Evolutionary conservation across 331 rosid species (phyloP).

Genomic region (Cydonia oblonga): DNA sequence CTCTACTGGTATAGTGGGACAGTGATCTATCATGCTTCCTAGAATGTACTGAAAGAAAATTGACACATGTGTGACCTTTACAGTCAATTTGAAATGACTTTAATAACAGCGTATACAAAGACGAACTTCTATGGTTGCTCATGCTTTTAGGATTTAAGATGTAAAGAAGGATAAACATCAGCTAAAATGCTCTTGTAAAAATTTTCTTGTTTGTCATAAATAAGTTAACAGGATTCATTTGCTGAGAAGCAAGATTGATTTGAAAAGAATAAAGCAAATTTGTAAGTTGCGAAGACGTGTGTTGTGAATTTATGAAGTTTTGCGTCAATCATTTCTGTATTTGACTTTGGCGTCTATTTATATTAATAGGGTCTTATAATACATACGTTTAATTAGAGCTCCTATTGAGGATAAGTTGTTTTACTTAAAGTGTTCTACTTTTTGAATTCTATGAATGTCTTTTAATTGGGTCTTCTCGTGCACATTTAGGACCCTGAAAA

Average conservation of each 20-base stretch:
- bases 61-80: neutral
- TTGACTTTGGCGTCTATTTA: neutral
- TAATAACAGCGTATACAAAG: neutral
- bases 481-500: slow-evolving; percentile 63
- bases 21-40: neutral
- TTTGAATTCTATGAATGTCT: slow-evolving; percentile 3
- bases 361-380: neutral
- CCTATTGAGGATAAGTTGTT: neutral
- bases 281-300: neutral
- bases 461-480: slow-evolving; percentile 24
- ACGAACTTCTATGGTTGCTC: neutral
- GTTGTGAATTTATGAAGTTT: neutral
- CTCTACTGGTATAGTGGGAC: neutral
- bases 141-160: neutral
- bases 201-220: neutral
- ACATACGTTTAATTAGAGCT: neutral
- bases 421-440: neutral
- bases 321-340: neutral
- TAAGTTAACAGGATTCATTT: neutral
- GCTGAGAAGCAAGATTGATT: neutral
- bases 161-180: neutral
- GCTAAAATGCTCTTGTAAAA: neutral
- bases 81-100: neutral
- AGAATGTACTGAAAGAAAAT: neutral
- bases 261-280: neutral